These are phyloP conservation scores for Aspergillus wentii DNA, from an alignment of 495 filamentous ascomycete genomes.

Conservation along the genomic window DNA sequence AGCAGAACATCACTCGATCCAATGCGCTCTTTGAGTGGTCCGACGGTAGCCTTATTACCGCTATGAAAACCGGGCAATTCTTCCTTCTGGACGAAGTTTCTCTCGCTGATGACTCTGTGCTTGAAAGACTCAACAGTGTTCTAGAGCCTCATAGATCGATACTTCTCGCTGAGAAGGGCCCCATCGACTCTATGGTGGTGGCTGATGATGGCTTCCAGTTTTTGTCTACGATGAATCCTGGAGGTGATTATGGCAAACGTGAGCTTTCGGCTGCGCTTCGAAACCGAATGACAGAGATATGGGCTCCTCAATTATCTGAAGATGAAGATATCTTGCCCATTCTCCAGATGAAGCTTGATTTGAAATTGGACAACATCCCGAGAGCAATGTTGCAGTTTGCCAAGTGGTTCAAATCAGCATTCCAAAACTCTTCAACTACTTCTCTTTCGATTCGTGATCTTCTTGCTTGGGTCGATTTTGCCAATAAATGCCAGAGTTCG, in stretches of 20 bases:
- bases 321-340: conserved; percentile 84
- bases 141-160: conserved; percentile 83
- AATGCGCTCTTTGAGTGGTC: conserved; percentile 95
- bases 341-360: conserved; percentile 65
- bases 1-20: conserved; percentile 52
- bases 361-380: conserved; percentile 39
- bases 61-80: conserved; percentile 84
- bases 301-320: conserved; percentile 81
- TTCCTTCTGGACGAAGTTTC: conserved; percentile 98
- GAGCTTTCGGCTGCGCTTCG: conserved; percentile 93
- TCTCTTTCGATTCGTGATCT: conserved; percentile 87
- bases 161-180: conserved; percentile 89
- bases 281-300: conserved; percentile 98
- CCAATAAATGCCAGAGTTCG: conserved; percentile 56
- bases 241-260: conserved; percentile 95
- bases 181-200: conserved; percentile 69
- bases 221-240: conserved; percentile 97
- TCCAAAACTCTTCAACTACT: conserved; percentile 63
- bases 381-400: conserved; percentile 76
- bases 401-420: conserved; percentile 82
- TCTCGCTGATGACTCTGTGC: conserved; percentile 92
- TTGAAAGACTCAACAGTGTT: conserved; percentile 97
- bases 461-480: conserved; percentile 88
- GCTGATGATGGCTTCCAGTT: conserved; percentile 89
- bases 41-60: conserved; percentile 89